Base-by-base conservation (phyloP, 2,329 filamentous ascomycete species). In the Trichoderma oligosporum region DNA sequence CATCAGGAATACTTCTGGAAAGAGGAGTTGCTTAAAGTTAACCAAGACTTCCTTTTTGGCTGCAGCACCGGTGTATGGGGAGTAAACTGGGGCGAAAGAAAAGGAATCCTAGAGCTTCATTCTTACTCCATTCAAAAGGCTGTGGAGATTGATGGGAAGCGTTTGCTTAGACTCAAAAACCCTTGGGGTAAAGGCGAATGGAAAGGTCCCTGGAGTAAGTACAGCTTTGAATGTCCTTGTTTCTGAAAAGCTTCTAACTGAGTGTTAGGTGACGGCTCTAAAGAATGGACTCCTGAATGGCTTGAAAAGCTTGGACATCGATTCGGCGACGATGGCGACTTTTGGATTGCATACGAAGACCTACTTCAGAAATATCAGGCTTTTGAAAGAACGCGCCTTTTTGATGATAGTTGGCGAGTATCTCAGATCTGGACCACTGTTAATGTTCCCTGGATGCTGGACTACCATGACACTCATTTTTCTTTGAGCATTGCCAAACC, bases 121-220 rank as follows among this genome's bases (percentile, higher is more conserved):
- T 82, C 82, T 2, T 86, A 86, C 63, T 82, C 82, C 1, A 76
- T 87, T 7, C 82, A 84, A 74, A 78, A 80, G 49, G 81, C 82
- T 4, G 76, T 81, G n/a, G 76, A 77, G 24, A 70, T 82, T 7
- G 78, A 79, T 27, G 79, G 84, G 61, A 77, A 81, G 61, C 80
- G 86, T 2, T 74, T 91, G 1, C 74, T 91, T 2, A 79, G 85
- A 49, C 74, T 90, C 36, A 81, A 78, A 62, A 94, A 94, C 64
- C 90, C 90, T 0, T 94, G 89, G 89, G 90, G 89, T 1, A 84
- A 84, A 61, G 83, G 82, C 29, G 89, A 91, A 71, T 94, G 89
- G 89, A 87, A 82, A 27, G 90, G 90, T 1, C 78, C 88, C 1
- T 94, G 89, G 89, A 86, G 82, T 67, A 60, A 63, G 70, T 62